Evolutionary conservation across 2,329 filamentous ascomycete species (phyloP), one percentile per base, ranked within the genome.

Genomic region (Penicillium sp.): DNA sequence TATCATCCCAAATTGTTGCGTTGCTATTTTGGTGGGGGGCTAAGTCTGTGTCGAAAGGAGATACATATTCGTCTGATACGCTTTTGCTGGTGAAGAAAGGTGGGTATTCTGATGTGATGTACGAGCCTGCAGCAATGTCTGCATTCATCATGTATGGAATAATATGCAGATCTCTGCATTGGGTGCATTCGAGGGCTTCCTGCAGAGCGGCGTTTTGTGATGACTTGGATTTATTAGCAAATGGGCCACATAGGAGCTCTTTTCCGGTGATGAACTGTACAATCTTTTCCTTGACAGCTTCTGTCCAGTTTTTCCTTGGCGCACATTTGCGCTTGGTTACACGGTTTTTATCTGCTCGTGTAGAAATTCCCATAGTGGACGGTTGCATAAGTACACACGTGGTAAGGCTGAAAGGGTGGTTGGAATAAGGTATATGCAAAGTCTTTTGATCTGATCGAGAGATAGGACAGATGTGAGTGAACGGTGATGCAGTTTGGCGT

Each of bases 111-210:
- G 40, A 35, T 3, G 52, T 44, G 7, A 56, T 51, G 51, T 69
- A 69, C 11, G 43, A 33, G 17, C 60, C 61, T 9, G 50, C 41
- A 12, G 55, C 17, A 22, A 61, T 61, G 19, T 68, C 66, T 7
- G 30, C 30, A 6, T 45, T 26, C 58, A 65, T 65, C 38, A 48
- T 58, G 19, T 61, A 50, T 16, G 61, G 61, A 17, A 62, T 50
- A 16, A 38, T 45, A 4, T 50, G 31, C 11, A 54, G 40, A 40
- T 65, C 46, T 5, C 40, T 38, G 56, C 68, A 71, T 14, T 57
- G 58, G 17, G 56, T 64, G 49, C 68, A 71, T 38, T 54, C 33
- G 3, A 71, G 58, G 31, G 67, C 68, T 59, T 69, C 66, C 36
- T 61, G 50, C 26, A 69, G 57, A 19, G 65, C 57, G 5, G n/a